Evolutionary conservation across 345 rosid species (phyloP), one percentile per base, ranked within the genome.

Genomic region (Syzygium aqueum): DNA sequence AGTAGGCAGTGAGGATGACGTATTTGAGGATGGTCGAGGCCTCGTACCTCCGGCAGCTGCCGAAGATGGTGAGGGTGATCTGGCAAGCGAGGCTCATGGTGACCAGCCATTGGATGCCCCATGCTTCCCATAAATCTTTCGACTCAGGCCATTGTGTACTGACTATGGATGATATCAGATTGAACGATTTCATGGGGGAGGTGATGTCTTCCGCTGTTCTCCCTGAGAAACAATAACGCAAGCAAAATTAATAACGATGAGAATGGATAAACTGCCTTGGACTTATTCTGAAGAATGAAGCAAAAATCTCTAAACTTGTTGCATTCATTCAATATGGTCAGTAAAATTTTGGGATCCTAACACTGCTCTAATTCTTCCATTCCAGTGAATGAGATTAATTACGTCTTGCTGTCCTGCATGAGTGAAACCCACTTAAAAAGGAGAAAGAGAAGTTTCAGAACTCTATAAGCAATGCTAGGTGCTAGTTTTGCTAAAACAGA

Each of bases 21-120:
- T 54, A 87, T 8, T 85, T 21, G 59, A 40, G 22, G 33, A 11
- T 1, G 13, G 11, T 3, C 23, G 67, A n/a, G 1, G 78, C 5
- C 30, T 11, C 84, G 88, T 77, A 86, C 85, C 80, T 89, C 86
- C 90, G 85, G 22, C 87, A 85, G 46, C 78, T 67, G 85, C 90
- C 90, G 2, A 37, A 84, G 22, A 89, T 50, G n/a, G 90, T 22
- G 5, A 89, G 85, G 46, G 5, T 21, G 61, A 86, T 49, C 52
- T 89, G 88, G 37, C 85, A 86, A 37, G 37, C 51, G 6, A 86
- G 78, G 67, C 88, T 85, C 67, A 40, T 27, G 7, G 65, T 13
- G 50, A 87, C 90, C 21, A 89, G 61, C 16, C 37, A 51, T 5
- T 89, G 90, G 23, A 89, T 86, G 57, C 88, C 85, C 87, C 86